Evolutionary conservation across 2,329 filamentous ascomycete species (phyloP), one percentile per base, ranked within the genome.

Genomic region (Colletotrichum kahawae): DNA sequence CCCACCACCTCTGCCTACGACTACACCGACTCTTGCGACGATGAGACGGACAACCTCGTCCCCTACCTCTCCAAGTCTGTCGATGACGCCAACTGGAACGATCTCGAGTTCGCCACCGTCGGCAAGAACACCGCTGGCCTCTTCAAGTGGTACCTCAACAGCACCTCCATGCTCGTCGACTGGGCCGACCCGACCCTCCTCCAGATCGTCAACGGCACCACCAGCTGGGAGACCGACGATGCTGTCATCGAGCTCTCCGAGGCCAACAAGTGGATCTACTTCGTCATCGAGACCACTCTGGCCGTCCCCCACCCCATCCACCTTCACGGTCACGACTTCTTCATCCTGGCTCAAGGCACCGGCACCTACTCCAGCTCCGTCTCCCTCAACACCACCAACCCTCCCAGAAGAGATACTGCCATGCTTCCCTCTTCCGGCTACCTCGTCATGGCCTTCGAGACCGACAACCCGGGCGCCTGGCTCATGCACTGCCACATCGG

Each of bases 321-420:
- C 80, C 81, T 90, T 27, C 88, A 90, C 80, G 88, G 88, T 27
- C 83, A 84, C 75, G 83, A 84, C 77, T 83, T 83, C 77, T 77
- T 79, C 16, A 69, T 84, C 34, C 80, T 84, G 6, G 83, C 80
- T 13, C 63, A 77, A 21, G 67, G 68, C 43, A 65, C 75, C 14
- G 78, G 78, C 31, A 56, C 36, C 12, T 81, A 81, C 70, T 69
- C 77, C 64, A 84, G 64, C 13, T 73, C 74, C 31, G 21, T 76
- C 66, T 27, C 64, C 12, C 74, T 76, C 29, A 43, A 76, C 70
- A 76, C 59, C 21, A 64, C 77, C 65, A 91, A 90, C 78, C 88
- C 90, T 1, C 85, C 87, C 31, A 87, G 90, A 12, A 85, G 90
- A 43, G 89, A 91, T 77, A 87, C 88, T 3, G 88, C 88, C 9